Evolutionary conservation across 495 filamentous ascomycete genomes (phyloP).

Genomic region (Chaetomidium leptoderma): DNA sequence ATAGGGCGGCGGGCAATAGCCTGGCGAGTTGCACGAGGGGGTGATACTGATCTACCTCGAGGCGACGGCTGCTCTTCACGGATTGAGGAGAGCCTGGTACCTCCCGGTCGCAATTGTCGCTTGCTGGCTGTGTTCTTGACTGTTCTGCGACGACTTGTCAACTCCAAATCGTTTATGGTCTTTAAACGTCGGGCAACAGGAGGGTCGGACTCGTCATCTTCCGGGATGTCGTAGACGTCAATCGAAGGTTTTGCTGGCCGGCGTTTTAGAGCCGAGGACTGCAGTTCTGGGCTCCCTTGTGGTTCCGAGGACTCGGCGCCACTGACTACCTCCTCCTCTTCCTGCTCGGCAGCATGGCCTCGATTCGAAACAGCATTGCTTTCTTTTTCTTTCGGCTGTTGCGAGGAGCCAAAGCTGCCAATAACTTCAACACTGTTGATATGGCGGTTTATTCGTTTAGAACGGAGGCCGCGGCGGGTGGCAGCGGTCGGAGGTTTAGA

Average conservation of each 20-base stretch:
- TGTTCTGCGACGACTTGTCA: neutral
- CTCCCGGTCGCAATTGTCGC: neutral
- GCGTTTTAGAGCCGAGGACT: slow-evolving; percentile 5
- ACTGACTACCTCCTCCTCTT: neutral
- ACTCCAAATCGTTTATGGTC: neutral
- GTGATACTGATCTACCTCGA: neutral
- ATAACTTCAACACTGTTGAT: slow-evolving; percentile 3
- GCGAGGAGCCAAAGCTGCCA: neutral
- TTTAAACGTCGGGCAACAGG: neutral
- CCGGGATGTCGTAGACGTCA: neutral
- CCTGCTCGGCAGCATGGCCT: neutral
- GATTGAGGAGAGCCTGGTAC: neutral
- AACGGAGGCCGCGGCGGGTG: neutral
- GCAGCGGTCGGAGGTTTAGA: neutral
- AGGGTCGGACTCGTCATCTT: slow-evolving; percentile 1
- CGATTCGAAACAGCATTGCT: neutral
- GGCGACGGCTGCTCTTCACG: neutral
- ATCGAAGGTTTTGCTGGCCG: neutral
- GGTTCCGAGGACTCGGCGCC: neutral
- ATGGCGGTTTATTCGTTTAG: neutral
- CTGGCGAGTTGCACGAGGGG: neutral
- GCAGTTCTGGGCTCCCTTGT: slow-evolving; percentile 10
- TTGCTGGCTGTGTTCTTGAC: neutral
- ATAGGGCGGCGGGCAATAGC: neutral
- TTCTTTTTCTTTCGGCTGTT: neutral